Evolutionary conservation across 1,284 basidiomycete genomes (phyloP), one percentile per base, ranked within the genome.

Genomic region (Trichosporon ovoides): DNA sequence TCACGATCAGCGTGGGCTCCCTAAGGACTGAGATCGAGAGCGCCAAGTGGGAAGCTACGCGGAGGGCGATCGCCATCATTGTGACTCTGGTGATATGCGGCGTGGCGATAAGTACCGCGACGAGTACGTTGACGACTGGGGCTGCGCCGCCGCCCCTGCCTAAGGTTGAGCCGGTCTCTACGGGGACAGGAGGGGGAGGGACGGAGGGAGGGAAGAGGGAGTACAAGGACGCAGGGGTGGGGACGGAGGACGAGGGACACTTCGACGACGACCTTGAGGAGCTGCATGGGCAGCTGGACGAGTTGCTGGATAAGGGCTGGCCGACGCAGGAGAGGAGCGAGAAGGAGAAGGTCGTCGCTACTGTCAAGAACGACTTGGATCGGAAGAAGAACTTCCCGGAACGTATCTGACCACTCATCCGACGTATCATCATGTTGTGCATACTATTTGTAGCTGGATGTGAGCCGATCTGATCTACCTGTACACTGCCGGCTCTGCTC

Each of bases 21-120:
- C 81, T 95, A 43, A 83, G 90, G 19, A 89, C 90, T 2, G 85
- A 85, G 62, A 88, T 93, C 61, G 91, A 95, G 74, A 87, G 89
- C 67, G 86, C 87, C 33, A 91, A 89, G 73, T 95, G 91, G 92
- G 86, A 92, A 68, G 91, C 91, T 56, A 91, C 91, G 80, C 83
- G 89, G 51, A 85, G 88, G 59, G 86, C 89, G 53, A 89, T 94
- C 65, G 75, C 75, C 22, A 72, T 74, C 56, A 74, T 77, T 58
- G 63, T 70, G 34, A 20, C 55, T 9, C 58, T 63, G 20, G 61
- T 63, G 28, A 53, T 63, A 7, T 50, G 28, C 31, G 61, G 61
- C n/a, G 51, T 63, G 13, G 58, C 53, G 4, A 31, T 63, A 2
- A 58, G 56, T 9, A 58, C 61, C 2, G 35, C 58, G 53, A 28